Evolutionary conservation across 2,329 filamentous ascomycete genomes (phyloP), one percentile per base, ranked within the genome.

Genomic region (Diaporthe nobilis): DNA sequence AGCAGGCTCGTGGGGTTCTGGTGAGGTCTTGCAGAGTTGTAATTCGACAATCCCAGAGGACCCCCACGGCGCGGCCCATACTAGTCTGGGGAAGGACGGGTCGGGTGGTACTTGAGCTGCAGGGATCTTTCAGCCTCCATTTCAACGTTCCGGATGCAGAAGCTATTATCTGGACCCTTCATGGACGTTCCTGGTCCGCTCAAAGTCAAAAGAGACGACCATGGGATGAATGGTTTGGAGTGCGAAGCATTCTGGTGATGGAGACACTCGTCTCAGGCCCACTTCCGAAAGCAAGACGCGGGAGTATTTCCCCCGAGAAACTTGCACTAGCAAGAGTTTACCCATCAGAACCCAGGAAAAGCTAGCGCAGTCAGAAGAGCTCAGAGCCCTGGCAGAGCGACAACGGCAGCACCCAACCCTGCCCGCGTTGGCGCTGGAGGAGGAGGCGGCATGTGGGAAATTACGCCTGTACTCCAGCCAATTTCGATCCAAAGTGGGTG

Each of bases 1-100:
- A 47, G 22, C 60, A 51, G 39, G 47, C 42, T 63, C 75, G 75
- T 77, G 75, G 75, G 75, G 73, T 71, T 51, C 53, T 73, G 73
- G 51, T 75, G 61, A 68, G 60, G 61, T 42, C 7, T 71, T 49
- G 34, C 47, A 31, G 53, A 57, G 67, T 61, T 42, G 65, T 76
- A 39, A 76, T 75, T 75, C 65, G 72, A 76, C 65, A 53, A 70
- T 55, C 49, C 44, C 49, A 13, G 31, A 39, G 67, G 39, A 76
- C 75, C 75, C 75, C 75, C 75, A 76, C 75, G 74, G 34, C 20
- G 6, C 34, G 68, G 39, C 71, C 44, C 51, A 61, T 73, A 55
- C 51, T 61, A 63, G 61, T 65, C 58, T 47, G 71, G 71, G 71
- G 71, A 65, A 55, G 71, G 58, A 73, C 44, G 71, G 58, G 71